phyloP scores from a whole-genome alignment of 2,329 filamentous ascomycete genomes.

The Aspergillus neotritici region DNA sequence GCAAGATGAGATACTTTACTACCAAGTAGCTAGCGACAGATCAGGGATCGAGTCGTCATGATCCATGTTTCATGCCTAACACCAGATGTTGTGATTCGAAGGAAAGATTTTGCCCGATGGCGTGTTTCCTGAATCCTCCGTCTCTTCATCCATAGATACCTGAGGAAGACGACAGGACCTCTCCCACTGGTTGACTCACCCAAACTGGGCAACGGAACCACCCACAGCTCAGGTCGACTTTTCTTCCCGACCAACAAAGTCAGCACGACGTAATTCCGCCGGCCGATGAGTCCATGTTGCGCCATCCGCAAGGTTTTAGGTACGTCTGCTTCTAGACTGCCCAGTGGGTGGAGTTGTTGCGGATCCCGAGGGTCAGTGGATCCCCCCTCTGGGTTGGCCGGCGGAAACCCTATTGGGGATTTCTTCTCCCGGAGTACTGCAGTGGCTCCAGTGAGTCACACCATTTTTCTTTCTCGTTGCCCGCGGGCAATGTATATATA shows the following conservation, averaged over 20 bases:
- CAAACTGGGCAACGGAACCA: background rate
- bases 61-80: no score
- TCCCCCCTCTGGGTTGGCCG: constrained; percentile 4
- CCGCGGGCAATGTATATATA: constrained; percentile 10
- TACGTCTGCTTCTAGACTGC: constrained; percentile 12
- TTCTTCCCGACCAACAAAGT: background rate
- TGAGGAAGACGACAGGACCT: no score
- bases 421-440: no score
- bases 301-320: constrained; percentile 10
- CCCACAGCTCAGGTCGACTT: background rate
- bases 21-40: no score
- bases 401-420: constrained; percentile 11
- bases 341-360: background rate
- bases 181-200: background rate
- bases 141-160: no score
- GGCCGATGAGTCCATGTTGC: constrained; percentile 16
- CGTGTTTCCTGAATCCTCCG: no score
- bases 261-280: constrained; percentile 8
- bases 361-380: constrained; percentile 5
- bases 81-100: no score
- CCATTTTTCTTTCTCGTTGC: constrained; percentile 15
- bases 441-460: constrained; percentile 21
- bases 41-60: no score
- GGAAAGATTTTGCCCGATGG: no score
- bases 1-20: no score